A percentile compares a stretch with the other conserved stretches of the same genome.
Evolutionary conservation across 345 rosid genomes (phyloP).

Genomic region (Citrus inodora): DNA sequence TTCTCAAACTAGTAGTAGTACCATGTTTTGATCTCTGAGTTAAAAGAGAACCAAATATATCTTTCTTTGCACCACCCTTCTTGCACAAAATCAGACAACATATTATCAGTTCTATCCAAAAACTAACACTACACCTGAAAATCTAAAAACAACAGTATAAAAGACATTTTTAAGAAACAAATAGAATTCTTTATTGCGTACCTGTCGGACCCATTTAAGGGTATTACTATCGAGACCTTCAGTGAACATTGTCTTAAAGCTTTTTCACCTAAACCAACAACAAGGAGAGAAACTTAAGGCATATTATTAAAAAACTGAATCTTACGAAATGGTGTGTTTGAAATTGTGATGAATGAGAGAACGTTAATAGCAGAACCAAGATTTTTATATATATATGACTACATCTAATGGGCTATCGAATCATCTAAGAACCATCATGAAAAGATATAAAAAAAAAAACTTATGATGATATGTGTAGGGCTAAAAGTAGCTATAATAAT

Average conservation of each 20-base stretch:
- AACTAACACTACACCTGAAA: not conserved
- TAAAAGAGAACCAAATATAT: slow-evolving; percentile 28
- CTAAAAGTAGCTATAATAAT: not conserved
- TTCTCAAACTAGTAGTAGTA: slow-evolving; percentile 32
- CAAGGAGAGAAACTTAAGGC: not conserved
- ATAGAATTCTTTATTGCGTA: slow-evolving; percentile 4
- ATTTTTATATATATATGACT: not conserved
- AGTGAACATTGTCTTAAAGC: slow-evolving; percentile 33
- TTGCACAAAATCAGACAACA: slow-evolving; percentile 13
- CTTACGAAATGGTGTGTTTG: not conserved
- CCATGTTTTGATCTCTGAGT: slow-evolving; percentile 26
- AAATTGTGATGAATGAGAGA: not conserved
- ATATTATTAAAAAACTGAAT: not conserved
- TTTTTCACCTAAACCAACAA: slow-evolving; percentile 19
- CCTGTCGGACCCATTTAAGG: slow-evolving; percentile 48
- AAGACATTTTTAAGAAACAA: not conserved
- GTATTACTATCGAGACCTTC: slow-evolving; percentile 39
- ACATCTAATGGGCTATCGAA: not conserved
- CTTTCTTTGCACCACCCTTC: slow-evolving; percentile 26
- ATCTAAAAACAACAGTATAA: not conserved
- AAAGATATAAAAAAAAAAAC: not conserved
- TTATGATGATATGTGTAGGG: not conserved
- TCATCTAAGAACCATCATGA: not conserved
- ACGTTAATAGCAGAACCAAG: not conserved
- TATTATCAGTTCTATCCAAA: slow-evolving; percentile 4